Percentiles rank a stretch among this genome's conserved stretches.
These are phyloP conservation scores for Potentilla sterilis DNA, from an alignment of 306 rosid species.

Conservation along the genomic window DNA sequence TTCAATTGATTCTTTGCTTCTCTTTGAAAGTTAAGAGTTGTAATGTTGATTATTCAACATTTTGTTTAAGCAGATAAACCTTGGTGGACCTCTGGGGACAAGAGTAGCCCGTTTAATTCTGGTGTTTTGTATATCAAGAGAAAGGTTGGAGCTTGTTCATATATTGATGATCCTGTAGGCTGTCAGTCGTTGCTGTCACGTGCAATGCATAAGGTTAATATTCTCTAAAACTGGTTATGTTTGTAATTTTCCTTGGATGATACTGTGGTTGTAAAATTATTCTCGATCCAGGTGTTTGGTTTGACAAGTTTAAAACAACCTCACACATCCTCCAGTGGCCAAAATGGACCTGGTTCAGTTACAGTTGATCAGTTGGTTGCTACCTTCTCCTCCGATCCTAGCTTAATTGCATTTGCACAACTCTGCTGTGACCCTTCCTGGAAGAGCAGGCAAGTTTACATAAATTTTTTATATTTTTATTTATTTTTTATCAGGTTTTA, in stretches of 20 bases:
- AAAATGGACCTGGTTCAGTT: conserved; percentile 60
- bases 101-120: conserved; percentile 72
- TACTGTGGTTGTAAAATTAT: conserved; percentile 24
- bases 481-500: neutral
- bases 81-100: conserved; percentile 92
- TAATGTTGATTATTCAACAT: conserved; percentile 11
- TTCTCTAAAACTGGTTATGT: neutral
- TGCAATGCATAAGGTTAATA: conserved; percentile 91
- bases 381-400: conserved; percentile 96
- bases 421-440: conserved; percentile 89
- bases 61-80: conserved; percentile 68
- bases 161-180: conserved; percentile 95
- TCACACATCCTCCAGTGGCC: conserved; percentile 31
- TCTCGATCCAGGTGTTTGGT: conserved; percentile 75
- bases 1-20: conserved; percentile 4
- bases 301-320: conserved; percentile 58
- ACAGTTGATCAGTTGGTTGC: conserved; percentile 89
- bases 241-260: neutral
- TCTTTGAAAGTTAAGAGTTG: conserved; percentile 17
- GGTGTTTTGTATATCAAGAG: conserved; percentile 91
- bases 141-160: conserved; percentile 97
- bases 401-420: conserved; percentile 96
- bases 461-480: neutral
- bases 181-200: conserved; percentile 91
- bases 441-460: conserved; percentile 57